Percentiles rank a stretch among this genome's conserved stretches.
Evolutionary conservation across 441 rosid genomes (phyloP).

Genomic region (Iberis amara): DNA sequence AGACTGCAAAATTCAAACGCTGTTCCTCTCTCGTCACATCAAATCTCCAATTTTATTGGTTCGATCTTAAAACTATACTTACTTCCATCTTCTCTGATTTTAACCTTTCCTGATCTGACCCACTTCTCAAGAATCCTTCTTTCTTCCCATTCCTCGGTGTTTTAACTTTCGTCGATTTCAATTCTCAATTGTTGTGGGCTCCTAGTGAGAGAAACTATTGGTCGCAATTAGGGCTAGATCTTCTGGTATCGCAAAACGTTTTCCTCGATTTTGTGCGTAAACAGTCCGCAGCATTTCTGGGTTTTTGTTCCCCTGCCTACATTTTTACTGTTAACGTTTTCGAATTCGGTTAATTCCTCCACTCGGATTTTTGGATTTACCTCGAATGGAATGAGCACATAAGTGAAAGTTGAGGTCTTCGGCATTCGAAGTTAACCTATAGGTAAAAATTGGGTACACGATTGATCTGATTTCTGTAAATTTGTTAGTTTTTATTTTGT

Average conservation of each 20-base stretch:
- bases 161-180: constrained; percentile 19
- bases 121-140: constrained; percentile 24
- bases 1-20: too few relatives aligned
- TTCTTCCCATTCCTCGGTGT: constrained; percentile 22
- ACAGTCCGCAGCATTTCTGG: too few relatives aligned
- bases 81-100: too few relatives aligned
- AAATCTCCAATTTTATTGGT: too few relatives aligned
- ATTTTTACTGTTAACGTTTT: too few relatives aligned
- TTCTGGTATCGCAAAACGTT: not conserved
- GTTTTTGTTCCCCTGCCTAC: too few relatives aligned
- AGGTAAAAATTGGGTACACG: constrained; percentile 2
- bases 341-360: not conserved
- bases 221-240: constrained; percentile 17
- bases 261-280: too few relatives aligned
- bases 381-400: too few relatives aligned
- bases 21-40: too few relatives aligned
- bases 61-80: too few relatives aligned
- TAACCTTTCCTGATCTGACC: constrained; percentile 26
- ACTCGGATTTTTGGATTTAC: constrained; percentile 4
- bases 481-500: not conserved
- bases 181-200: constrained; percentile 20
- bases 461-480: constrained; percentile 9
- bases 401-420: constrained; percentile 22
- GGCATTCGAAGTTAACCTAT: constrained; percentile 18
- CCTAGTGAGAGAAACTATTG: not conserved